Base-by-base conservation (phyloP, 768 basidiomycete species). In the Termitomyces sp. region DNA sequence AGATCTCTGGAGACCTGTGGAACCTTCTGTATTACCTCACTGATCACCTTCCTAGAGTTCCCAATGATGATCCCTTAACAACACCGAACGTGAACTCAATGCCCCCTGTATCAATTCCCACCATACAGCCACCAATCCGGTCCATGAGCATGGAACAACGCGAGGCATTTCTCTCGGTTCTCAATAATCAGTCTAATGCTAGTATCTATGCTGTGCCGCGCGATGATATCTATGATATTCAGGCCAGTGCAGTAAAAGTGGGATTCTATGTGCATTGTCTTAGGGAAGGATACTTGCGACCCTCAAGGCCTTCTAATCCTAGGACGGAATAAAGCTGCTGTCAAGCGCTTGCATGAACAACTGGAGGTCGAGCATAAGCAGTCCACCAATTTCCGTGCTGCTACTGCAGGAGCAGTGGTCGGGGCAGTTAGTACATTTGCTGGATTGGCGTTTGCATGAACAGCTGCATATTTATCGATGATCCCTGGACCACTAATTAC, bases 351-450 rank as follows among this genome's bases (percentile, higher is more conserved):
- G 62, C 73, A 71, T 25, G 65, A 70, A 1, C 74, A 73, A 51
- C 67, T 79, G 37, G 72, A 74, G 60, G 66, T 56, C 15, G 73
- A 73, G 56, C 73, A 68, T 29, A 63, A 63, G 57, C 71, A 71
- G 60, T 60, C 67, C 38, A 55, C 53, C 61, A 42, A 66, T 40
- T 63, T 81, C 14, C 77, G 73, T 50, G 79, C 78, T 49, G 81
- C 77, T 54, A 85, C 85, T 61, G 81, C 83, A 17, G 84, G 82
- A 50, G 83, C 79, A 17, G 76, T 86, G 15, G 78, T 86, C n/a
- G 86, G 86, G 43, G 86, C 83, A 46, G 83, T 85, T 6, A 84
- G 83, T 46, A 78, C 84, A 52, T 86, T 80, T 76, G 82, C 82
- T n/a, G 83, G 84, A 14, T 76, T 87, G 56, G 86, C 86, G 34